Conservation (phyloP, 805 yeast species). For the Kluyveromyces starmeri region DNA sequence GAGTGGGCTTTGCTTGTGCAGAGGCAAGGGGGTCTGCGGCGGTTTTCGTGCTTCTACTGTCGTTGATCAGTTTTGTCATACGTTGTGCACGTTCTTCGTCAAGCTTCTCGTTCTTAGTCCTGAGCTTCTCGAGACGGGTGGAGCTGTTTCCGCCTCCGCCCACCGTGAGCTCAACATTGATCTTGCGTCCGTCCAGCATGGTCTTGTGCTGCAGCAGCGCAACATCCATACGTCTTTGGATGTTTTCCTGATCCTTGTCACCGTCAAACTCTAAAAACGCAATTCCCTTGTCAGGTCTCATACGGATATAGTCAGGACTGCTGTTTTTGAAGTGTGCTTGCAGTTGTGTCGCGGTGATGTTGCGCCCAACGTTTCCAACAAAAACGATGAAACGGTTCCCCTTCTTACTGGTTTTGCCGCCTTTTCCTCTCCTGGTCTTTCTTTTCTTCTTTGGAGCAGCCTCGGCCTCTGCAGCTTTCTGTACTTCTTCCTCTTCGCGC, state of each 20-base stretch:
- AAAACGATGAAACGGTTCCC: conserved; percentile 68
- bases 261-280: conserved; percentile 81
- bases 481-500: conserved; percentile 17
- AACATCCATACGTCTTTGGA: conserved; percentile 70
- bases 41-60: conserved; percentile 24
- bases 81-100: conserved; percentile 59
- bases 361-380: conserved; percentile 84
- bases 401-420: conserved; percentile 58
- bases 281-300: conserved; percentile 80
- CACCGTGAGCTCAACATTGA: conserved; percentile 92
- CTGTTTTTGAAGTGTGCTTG: conserved; percentile 63
- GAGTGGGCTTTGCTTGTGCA: not conserved
- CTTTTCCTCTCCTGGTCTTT: conserved; percentile 69
- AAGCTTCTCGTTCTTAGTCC: conserved; percentile 68
- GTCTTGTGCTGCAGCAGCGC: conserved; percentile 84
- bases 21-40: conserved; percentile 1
- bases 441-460: conserved; percentile 35
- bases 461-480: conserved; percentile 21
- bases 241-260: conserved; percentile 36
- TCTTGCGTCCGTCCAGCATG: conserved; percentile 56
- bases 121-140: conserved; percentile 57
- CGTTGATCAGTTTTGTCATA: conserved; percentile 39
- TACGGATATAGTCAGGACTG: conserved; percentile 66
- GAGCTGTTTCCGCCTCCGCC: conserved; percentile 96
- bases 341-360: conserved; percentile 52